Evolutionary conservation across 495 filamentous ascomycete genomes (phyloP).

Genomic region (Trichoderma reesei): DNA sequence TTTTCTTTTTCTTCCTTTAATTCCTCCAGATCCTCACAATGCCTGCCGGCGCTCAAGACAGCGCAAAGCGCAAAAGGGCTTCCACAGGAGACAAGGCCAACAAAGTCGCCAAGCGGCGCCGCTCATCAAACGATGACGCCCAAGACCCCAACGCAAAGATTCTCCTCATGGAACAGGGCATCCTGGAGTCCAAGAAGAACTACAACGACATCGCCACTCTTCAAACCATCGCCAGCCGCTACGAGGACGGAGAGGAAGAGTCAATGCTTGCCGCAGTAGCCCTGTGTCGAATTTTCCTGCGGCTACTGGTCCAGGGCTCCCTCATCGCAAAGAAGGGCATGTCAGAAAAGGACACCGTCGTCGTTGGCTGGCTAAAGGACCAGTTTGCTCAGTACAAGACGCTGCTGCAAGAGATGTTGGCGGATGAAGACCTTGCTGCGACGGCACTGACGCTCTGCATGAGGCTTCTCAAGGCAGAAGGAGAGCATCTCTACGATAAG

Average conservation of each 20-base stretch:
- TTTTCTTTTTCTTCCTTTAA: too few species aligned
- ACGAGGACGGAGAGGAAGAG: constrained; percentile 10
- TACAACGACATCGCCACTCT: constrained; percentile 87
- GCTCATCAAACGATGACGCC: constrained; percentile 28
- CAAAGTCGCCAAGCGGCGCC: constrained; percentile 37
- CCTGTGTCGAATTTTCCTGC: constrained; percentile 81
- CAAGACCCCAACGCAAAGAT: constrained; percentile 49
- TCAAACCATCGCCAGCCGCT: constrained; percentile 6
- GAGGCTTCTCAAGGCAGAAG: constrained; percentile 72
- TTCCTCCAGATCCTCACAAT: too few species aligned
- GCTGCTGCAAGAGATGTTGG: constrained; percentile 44
- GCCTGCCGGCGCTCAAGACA: constrained; percentile 20
- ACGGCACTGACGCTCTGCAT: constrained; percentile 68
- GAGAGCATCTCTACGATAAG: constrained; percentile 47
- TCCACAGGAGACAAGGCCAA: constrained; percentile 13
- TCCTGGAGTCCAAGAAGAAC: constrained; percentile 72
- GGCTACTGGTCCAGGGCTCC: constrained; percentile 66
- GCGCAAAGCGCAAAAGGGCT: constrained; percentile 13
- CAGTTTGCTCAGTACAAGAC: constrained; percentile 59
- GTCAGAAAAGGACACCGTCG: constrained; percentile 61
- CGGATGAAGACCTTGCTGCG: constrained; percentile 39
- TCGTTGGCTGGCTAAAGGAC: constrained; percentile 71
- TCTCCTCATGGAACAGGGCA: constrained; percentile 60
- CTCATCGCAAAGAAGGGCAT: constrained; percentile 52
- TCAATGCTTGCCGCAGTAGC: constrained; percentile 59